A percentile compares a stretch with the other conserved stretches of the same genome.
Evolutionary conservation across 2,329 filamentous ascomycete species (phyloP).

Genomic region (Sporothrix phasma): DNA sequence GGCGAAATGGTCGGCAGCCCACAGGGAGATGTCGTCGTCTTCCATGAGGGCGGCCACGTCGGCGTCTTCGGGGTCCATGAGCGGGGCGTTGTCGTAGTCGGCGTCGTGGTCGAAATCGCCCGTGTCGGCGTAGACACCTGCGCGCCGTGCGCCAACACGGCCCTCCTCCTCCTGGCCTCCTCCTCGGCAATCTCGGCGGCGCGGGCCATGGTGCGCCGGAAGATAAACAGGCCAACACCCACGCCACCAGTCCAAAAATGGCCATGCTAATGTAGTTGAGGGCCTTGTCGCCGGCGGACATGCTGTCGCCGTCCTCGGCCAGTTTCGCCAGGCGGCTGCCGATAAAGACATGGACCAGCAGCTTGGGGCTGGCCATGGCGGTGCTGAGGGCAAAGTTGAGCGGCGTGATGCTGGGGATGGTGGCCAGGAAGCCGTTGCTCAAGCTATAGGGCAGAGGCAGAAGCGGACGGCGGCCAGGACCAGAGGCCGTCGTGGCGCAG

Average conservation of each 20-base stretch:
- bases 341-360: constrained; percentile 88
- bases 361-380: constrained; percentile 69
- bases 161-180: constrained; percentile 28
- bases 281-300: constrained; percentile 67
- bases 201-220: constrained; percentile 56
- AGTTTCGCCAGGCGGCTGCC: constrained; percentile 73
- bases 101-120: constrained; percentile 28
- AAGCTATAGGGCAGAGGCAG: constrained; percentile 89
- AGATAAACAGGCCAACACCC: constrained; percentile 75
- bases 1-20: constrained; percentile 36
- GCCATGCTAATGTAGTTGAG: constrained; percentile 78
- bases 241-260: constrained; percentile 62
- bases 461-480: constrained; percentile 85
- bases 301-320: constrained; percentile 72
- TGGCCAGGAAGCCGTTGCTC: constrained; percentile 88
- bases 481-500: constrained; percentile 84
- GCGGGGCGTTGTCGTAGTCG: constrained; percentile 20
- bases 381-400: constrained; percentile 72
- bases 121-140: constrained; percentile 20
- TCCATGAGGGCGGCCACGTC: constrained; percentile 46
- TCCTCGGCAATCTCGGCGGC: constrained; percentile 48
- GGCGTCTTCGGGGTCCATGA: constrained; percentile 32
- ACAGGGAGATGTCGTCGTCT: constrained; percentile 50
- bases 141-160: constrained; percentile 10
- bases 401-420: constrained; percentile 78